Conservation (phyloP, 257 asterid genomes). For the Solanum chmielewskii region DNA sequence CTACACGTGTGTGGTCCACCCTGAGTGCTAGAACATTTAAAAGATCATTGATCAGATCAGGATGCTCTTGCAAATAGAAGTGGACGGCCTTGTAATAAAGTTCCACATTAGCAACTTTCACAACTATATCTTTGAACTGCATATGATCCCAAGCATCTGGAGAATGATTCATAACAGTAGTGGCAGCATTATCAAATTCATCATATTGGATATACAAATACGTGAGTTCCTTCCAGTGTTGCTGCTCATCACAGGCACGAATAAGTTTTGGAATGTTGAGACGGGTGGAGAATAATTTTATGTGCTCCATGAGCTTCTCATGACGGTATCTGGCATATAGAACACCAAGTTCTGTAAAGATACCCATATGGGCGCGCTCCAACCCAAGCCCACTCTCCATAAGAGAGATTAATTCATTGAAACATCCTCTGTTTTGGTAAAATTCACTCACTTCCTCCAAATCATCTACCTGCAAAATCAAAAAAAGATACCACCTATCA, state of each 20-base stretch:
- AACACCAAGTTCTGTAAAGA: constrained; percentile 91
- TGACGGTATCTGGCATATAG: constrained; percentile 93
- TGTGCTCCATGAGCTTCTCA: constrained; percentile 98
- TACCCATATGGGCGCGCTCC: constrained; percentile 99
- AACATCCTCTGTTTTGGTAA: constrained; percentile 96
- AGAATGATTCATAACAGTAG: constrained; percentile 97
- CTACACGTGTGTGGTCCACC: constrained; percentile 93
- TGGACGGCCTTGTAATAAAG: constrained; percentile 99
- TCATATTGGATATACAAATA: constrained; percentile 85
- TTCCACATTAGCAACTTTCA: constrained; percentile 97
- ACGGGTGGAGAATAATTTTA: constrained; percentile 85
- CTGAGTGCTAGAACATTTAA: constrained; percentile 97
- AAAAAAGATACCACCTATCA: background rate
- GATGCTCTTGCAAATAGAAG: constrained; percentile 97
- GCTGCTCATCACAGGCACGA: constrained; percentile 98
- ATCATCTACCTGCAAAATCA: constrained; percentile 72
- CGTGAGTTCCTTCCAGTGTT: constrained; percentile 92
- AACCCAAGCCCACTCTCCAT: constrained; percentile 98
- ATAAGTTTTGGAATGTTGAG: constrained; percentile 92
- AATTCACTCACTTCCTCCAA: constrained; percentile 96
- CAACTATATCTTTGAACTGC: constrained; percentile 94
- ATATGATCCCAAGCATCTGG: constrained; percentile 99
- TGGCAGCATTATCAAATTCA: constrained; percentile 96
- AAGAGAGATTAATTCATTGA: constrained; percentile 87
- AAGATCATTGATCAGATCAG: constrained; percentile 89